Percentiles rank a stretch among this genome's conserved stretches.
These are phyloP conservation scores for Colletotrichum sp. DNA, from an alignment of 2,329 filamentous ascomycete genomes.

Conservation along the genomic window DNA sequence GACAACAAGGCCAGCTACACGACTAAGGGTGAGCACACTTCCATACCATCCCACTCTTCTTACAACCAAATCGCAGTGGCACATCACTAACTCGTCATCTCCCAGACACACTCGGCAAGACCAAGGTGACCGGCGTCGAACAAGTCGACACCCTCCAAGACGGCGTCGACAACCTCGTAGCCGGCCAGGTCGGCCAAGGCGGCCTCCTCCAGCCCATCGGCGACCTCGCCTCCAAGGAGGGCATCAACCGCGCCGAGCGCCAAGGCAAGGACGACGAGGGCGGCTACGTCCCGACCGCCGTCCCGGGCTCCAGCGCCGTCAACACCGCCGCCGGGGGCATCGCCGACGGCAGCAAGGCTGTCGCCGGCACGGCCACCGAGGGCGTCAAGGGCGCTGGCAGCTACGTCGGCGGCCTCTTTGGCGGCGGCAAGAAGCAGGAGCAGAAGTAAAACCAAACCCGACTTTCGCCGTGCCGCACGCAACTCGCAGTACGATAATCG, in stretches of 20 bases:
- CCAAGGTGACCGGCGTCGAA: slow-evolving; percentile 70
- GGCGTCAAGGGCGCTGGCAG: slow-evolving; percentile 33
- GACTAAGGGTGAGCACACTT: slow-evolving; percentile 61
- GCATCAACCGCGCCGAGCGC: slow-evolving; percentile 67
- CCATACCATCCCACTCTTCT: neutral
- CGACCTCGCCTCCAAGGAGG: slow-evolving; percentile 66
- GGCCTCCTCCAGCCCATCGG: slow-evolving; percentile 69
- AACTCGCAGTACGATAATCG: neutral
- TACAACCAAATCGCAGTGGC: accelerated
- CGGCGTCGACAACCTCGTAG: slow-evolving; percentile 65
- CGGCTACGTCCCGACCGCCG: slow-evolving; percentile 41
- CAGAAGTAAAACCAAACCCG: slow-evolving; percentile 11
- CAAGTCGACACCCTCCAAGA: slow-evolving; percentile 74
- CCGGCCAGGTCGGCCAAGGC: slow-evolving; percentile 69
- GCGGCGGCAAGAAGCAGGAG: slow-evolving; percentile 31
- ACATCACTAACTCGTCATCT: neutral
- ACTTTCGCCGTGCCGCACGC: neutral
- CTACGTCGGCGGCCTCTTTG: slow-evolving; percentile 37
- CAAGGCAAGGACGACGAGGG: slow-evolving; percentile 67
- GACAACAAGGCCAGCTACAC: slow-evolving; percentile 79
- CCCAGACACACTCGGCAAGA: slow-evolving; percentile 68
- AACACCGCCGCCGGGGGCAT: slow-evolving; percentile 29
- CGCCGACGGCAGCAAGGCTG: slow-evolving; percentile 34
- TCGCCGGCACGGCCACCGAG: slow-evolving; percentile 26
- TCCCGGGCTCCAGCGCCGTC: slow-evolving; percentile 30